Conservation (phyloP, 257 asterid species). For the Solanum phureja region DNA sequence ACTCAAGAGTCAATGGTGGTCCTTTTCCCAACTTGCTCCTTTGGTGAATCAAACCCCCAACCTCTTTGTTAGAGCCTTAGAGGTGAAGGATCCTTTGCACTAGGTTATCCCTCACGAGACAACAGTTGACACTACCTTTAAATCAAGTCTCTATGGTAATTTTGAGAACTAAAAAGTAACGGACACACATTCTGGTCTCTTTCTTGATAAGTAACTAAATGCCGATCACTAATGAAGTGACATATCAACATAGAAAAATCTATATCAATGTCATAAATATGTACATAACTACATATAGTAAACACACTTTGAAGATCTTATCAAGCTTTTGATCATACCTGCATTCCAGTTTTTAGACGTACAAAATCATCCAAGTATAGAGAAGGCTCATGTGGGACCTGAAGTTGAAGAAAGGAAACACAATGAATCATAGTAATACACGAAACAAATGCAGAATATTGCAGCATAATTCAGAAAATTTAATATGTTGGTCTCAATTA, state of each 20-base stretch:
- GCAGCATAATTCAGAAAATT: not conserved
- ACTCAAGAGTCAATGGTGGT: not conserved
- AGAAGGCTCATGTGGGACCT: conserved; percentile 80
- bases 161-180: not conserved
- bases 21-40: not conserved
- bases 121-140: not conserved
- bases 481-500: not conserved
- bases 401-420: conserved; percentile 15
- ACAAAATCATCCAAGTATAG: conserved; percentile 75
- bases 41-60: not conserved
- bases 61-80: not conserved
- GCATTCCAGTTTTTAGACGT: conserved; percentile 74
- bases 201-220: not conserved
- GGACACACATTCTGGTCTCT: not conserved
- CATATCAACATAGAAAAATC: not conserved
- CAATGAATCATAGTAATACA: not conserved
- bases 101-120: not conserved
- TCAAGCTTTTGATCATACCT: conserved; percentile 31
- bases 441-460: not conserved
- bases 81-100: not conserved
- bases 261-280: not conserved
- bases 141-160: not conserved
- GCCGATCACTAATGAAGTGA: not conserved
- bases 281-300: not conserved
- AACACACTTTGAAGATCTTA: not conserved